Evolutionary conservation across 352 stramenopile species (phyloP).

Genomic region (Phytopythium delawarense): DNA sequence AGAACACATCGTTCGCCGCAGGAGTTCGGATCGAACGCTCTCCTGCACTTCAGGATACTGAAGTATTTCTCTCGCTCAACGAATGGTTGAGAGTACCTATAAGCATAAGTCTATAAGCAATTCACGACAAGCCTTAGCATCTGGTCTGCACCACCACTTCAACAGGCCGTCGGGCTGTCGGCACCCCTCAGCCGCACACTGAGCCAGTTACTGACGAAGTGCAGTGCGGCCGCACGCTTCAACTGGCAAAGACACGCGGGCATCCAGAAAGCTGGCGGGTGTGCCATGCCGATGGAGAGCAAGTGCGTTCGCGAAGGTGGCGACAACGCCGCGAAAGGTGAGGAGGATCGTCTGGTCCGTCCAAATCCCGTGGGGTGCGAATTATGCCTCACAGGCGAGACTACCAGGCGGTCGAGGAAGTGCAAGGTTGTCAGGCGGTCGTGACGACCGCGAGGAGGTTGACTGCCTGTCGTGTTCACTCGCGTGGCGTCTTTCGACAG

Average conservation of each 20-base stretch:
- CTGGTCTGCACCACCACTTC: not conserved
- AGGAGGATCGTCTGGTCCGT: not conserved
- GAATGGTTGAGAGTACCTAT: not conserved
- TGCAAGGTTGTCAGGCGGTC: not conserved
- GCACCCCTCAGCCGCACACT: not conserved
- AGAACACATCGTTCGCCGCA: not conserved
- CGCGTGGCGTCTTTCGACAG: not conserved
- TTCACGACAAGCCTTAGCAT: not conserved
- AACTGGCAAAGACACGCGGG: not conserved
- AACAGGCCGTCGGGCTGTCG: not conserved
- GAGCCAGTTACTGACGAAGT: not conserved
- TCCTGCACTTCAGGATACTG: not conserved
- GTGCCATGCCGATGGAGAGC: no score
- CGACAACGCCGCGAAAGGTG: not conserved
- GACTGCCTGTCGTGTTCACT: not conserved
- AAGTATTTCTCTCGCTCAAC: not conserved
- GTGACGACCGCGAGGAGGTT: slow-evolving; percentile 1
- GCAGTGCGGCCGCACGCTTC: not conserved
- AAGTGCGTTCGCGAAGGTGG: not conserved
- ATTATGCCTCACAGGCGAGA: not conserved
- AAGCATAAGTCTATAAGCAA: no score
- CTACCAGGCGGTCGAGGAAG: no score
- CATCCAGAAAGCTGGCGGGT: not conserved
- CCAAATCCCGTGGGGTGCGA: not conserved
- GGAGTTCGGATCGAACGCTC: slow-evolving; percentile 1